phyloP scores from a whole-genome alignment of 352 stramenopile species.

The Phytophthora europaea region DNA sequence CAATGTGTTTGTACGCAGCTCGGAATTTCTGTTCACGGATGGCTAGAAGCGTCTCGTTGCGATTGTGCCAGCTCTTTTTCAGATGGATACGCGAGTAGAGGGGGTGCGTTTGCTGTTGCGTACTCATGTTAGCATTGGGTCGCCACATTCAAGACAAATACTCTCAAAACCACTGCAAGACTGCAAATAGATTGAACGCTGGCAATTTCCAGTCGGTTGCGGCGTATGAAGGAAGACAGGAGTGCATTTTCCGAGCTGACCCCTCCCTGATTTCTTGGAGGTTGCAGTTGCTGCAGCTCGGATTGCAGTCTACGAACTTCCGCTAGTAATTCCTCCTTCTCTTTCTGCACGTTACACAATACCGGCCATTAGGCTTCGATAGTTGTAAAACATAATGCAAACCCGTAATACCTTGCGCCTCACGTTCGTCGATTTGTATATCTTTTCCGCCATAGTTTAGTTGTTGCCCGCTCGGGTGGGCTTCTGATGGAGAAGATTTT shows the following conservation, averaged over 20 bases:
- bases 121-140: not conserved
- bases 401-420: not conserved
- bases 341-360: not conserved
- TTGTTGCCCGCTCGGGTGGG: not conserved
- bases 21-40: constrained; percentile 27
- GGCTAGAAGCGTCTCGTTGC: constrained; percentile 16
- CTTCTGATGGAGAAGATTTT: not conserved
- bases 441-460: not conserved
- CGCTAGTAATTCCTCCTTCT: constrained; percentile 7
- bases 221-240: not conserved
- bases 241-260: not conserved
- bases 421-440: not conserved
- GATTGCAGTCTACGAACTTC: constrained; percentile 15
- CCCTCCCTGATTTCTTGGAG: not conserved
- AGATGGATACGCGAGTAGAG: constrained; percentile 24
- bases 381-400: not conserved
- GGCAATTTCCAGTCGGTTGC: constrained; percentile 9
- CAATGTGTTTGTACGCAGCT: constrained; percentile 32
- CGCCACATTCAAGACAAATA: not conserved
- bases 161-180: not conserved
- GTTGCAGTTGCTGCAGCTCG: constrained; percentile 1
- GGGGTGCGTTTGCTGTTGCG: constrained; percentile 13
- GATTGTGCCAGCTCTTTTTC: constrained; percentile 18
- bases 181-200: constrained; percentile 7
- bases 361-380: not conserved